Evolutionary conservation across 441 rosid species (phyloP).

Genomic region (Populus hybrid): DNA sequence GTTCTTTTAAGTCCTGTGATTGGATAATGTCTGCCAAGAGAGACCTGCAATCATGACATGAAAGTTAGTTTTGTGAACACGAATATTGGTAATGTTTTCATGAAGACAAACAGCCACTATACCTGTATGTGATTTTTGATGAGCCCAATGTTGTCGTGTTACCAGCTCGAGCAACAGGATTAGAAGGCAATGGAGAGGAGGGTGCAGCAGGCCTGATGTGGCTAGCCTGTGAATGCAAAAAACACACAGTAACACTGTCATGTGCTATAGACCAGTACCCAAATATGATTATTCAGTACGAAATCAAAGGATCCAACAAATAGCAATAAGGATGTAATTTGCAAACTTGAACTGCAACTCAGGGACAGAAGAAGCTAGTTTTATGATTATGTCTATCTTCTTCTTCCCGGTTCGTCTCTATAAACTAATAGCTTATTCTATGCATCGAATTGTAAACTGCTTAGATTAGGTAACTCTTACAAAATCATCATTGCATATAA

Average conservation of each 20-base stretch:
- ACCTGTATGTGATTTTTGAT: slow-evolving; percentile 89
- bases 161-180: slow-evolving; percentile 56
- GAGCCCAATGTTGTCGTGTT: slow-evolving; percentile 40
- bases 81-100: slow-evolving; percentile 15
- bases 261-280: neutral
- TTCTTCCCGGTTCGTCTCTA: neutral
- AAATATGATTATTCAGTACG: slow-evolving; percentile 7
- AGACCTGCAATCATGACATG: slow-evolving; percentile 58
- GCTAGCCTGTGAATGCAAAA: slow-evolving; percentile 47
- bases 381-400: neutral
- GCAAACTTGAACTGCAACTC: neutral
- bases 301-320: slow-evolving; percentile 5
- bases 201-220: slow-evolving; percentile 52
- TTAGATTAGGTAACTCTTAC: neutral
- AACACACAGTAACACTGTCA: neutral
- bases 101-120: slow-evolving; percentile 20
- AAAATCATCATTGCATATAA: neutral
- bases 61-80: slow-evolving; percentile 35
- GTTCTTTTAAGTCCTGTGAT: slow-evolving; percentile 89
- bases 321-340: neutral
- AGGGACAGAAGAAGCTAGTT: neutral
- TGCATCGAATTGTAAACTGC: neutral
- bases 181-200: slow-evolving; percentile 45
- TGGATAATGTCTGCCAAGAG: slow-evolving; percentile 93
- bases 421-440: neutral